Evolutionary conservation across 768 basidiomycete genomes (phyloP).

Genomic region (Pisolithus marmoratus): DNA sequence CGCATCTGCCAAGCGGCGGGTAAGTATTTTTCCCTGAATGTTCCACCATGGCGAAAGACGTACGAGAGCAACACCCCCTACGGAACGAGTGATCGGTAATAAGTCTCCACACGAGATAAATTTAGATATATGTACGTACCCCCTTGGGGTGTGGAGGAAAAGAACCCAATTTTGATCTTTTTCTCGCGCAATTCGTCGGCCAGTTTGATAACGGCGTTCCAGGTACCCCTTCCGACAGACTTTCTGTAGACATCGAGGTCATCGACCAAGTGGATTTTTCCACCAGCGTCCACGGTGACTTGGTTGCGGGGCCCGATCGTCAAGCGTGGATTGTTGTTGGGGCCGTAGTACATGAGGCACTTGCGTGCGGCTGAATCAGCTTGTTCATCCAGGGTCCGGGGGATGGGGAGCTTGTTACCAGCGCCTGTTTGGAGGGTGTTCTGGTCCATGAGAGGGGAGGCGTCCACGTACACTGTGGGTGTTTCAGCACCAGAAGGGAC

Average conservation of each 20-base stretch:
- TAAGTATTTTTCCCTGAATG: constrained; percentile 4
- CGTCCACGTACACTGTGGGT: constrained; percentile 63
- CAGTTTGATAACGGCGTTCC: constrained; percentile 77
- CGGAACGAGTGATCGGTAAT: constrained; percentile 22
- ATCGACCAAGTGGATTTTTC: constrained; percentile 81
- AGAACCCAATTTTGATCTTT: constrained; percentile 88
- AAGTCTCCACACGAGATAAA: constrained; percentile 15
- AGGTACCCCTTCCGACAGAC: constrained; percentile 67
- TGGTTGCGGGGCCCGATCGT: constrained; percentile 80
- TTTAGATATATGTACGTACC: constrained; percentile 38
- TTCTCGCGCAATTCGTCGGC: constrained; percentile 81
- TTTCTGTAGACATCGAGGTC: constrained; percentile 74
- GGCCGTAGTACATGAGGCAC: constrained; percentile 77
- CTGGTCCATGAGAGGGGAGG: constrained; percentile 40
- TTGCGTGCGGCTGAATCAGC: constrained; percentile 85
- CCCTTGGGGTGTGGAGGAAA: constrained; percentile 94
- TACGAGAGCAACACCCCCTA: constrained; percentile 90
- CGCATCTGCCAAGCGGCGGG: constrained; percentile 59
- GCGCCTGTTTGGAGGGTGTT: constrained; percentile 40
- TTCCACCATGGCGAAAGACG: constrained; percentile 25
- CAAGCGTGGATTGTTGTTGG: constrained; percentile 77
- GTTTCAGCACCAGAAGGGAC: constrained; percentile 74
- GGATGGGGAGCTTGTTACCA: constrained; percentile 59
- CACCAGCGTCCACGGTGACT: constrained; percentile 82
- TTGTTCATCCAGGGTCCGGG: constrained; percentile 76